These are phyloP conservation scores for Adansonia digitata DNA, from an alignment of 345 rosid species.

Conservation along the genomic window DNA sequence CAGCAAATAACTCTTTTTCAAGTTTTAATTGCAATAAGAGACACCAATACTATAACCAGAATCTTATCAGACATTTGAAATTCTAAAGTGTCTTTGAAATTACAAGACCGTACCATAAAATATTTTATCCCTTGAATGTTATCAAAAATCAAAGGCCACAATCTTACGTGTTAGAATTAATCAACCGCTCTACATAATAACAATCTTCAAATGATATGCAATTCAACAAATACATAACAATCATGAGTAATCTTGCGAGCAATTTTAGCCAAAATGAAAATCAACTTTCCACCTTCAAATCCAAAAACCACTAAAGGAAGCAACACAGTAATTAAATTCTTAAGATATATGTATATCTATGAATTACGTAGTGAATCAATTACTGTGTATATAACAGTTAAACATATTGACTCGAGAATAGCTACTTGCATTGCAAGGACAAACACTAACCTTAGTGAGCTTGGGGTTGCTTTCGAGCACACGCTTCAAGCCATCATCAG, in stretches of 20 bases:
- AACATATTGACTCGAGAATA: neutral
- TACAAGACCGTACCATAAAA: neutral
- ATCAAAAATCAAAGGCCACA: neutral
- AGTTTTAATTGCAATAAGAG: neutral
- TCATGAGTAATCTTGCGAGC: neutral
- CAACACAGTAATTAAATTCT: neutral
- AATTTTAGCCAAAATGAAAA: neutral
- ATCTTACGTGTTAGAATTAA: neutral
- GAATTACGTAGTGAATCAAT: neutral
- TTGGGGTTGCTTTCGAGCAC: conserved; percentile 13
- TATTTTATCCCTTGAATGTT: neutral
- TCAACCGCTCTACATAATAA: neutral
- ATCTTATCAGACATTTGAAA: neutral
- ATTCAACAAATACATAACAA: neutral
- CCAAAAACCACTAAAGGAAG: neutral
- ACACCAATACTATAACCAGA: neutral
- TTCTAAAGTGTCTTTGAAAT: neutral
- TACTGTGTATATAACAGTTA: neutral
- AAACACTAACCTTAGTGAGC: conserved; percentile 17
- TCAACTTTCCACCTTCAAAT: neutral
- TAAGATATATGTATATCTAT: neutral
- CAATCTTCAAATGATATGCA: neutral
- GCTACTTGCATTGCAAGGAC: neutral
- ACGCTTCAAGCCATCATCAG: conserved; percentile 15
- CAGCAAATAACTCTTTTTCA: neutral